Evolutionary conservation across 441 rosid genomes (phyloP).

Genomic region (Metrosideros polymorpha): DNA sequence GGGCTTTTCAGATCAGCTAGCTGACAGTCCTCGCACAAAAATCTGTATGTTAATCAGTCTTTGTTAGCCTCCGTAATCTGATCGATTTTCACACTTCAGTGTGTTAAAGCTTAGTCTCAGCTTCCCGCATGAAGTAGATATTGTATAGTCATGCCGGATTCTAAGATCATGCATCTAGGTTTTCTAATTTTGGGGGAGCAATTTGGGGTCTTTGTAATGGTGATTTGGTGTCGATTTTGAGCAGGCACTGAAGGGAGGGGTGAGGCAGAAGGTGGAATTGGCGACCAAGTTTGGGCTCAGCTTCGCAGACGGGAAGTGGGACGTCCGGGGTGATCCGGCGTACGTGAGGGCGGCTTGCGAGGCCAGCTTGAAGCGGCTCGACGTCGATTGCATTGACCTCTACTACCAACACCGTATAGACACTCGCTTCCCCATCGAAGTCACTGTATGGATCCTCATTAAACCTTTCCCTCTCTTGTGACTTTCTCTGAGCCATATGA

Average conservation of each 20-base stretch:
- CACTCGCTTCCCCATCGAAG: background rate
- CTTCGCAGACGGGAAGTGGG: background rate
- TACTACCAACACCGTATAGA: background rate
- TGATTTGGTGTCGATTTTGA: background rate
- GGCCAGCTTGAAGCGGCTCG: background rate
- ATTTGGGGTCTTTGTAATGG: background rate
- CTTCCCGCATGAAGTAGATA: background rate
- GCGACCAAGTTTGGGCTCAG: background rate
- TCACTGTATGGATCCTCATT: conserved; percentile 3
- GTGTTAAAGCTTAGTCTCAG: background rate
- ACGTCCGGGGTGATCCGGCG: background rate
- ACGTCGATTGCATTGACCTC: background rate
- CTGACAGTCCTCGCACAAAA: background rate
- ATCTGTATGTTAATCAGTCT: background rate
- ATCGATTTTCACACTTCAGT: background rate
- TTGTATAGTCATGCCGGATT: too few relatives aligned
- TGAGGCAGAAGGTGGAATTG: conserved; percentile 3
- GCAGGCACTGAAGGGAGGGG: background rate
- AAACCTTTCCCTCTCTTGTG: background rate
- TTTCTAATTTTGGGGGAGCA: background rate
- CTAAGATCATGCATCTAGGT: background rate
- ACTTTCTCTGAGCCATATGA: background rate
- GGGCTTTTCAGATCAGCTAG: background rate
- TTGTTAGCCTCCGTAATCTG: background rate
- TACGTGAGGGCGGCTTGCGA: background rate